phyloP scores from a whole-genome alignment of 768 basidiomycete species.

The Xerocomus spinulosus region DNA sequence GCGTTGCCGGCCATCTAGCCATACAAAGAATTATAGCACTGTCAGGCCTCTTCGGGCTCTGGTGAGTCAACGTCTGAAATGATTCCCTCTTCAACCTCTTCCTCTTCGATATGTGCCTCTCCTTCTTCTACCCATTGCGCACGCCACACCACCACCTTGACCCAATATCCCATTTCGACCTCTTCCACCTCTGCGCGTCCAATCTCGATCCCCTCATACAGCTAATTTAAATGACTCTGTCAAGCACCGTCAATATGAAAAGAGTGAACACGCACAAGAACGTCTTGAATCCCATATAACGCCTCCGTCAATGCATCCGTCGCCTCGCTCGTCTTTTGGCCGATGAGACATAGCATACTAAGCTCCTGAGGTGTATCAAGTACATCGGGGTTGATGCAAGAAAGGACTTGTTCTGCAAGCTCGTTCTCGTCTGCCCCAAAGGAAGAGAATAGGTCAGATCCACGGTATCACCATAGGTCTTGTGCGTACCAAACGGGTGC shows the following conservation, averaged over 20 bases:
- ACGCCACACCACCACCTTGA: slow-evolving; percentile 2
- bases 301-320: background rate
- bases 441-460: background rate
- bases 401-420: slow-evolving; percentile 6
- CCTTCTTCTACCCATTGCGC: background rate
- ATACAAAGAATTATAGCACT: too few species aligned
- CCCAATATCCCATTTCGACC: slow-evolving; percentile 21
- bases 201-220: slow-evolving; percentile 1
- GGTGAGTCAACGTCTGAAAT: background rate
- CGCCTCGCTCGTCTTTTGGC: slow-evolving; percentile 1
- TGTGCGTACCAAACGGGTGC: slow-evolving; percentile 13
- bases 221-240: background rate
- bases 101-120: background rate
- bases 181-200: background rate
- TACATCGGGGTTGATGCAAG: slow-evolving; percentile 4
- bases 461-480: background rate
- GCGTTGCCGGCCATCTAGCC: too few species aligned
- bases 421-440: slow-evolving; percentile 6
- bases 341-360: slow-evolving; percentile 6
- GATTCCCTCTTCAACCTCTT: background rate
- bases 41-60: background rate
- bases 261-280: slow-evolving; percentile 9
- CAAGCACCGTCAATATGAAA: background rate
- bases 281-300: background rate
- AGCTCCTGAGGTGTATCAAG: slow-evolving; percentile 10